phyloP scores from a whole-genome alignment of 2,329 filamentous ascomycete species.

The Trichoderma semiorbis region DNA sequence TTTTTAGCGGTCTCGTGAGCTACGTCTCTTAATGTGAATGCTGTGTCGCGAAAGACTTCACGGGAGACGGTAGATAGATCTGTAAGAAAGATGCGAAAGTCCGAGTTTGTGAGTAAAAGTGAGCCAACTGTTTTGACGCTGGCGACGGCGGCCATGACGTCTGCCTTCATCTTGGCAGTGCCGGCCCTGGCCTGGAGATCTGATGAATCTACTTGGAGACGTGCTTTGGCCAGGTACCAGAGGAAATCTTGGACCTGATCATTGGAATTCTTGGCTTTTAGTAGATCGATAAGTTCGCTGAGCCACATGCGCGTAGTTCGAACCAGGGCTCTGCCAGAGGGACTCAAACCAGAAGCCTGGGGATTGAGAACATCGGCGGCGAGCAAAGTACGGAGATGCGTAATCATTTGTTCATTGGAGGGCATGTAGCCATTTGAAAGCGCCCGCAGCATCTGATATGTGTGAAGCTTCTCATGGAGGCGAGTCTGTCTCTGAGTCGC shows the following conservation, averaged over 20 bases:
- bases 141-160: constrained; percentile 54
- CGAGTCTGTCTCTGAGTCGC: constrained; percentile 74
- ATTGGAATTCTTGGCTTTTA: constrained; percentile 75
- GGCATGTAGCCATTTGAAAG: constrained; percentile 85
- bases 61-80: constrained; percentile 76
- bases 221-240: constrained; percentile 77
- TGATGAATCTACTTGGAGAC: constrained; percentile 43
- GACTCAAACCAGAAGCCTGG: constrained; percentile 65
- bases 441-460: constrained; percentile 86
- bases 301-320: constrained; percentile 72
- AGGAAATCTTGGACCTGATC: constrained; percentile 91
- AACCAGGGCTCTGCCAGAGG: constrained; percentile 70
- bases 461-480: constrained; percentile 85
- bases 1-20: constrained; percentile 71
- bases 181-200: constrained; percentile 29
- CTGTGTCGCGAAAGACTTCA: constrained; percentile 84
- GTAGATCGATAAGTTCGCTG: constrained; percentile 73
- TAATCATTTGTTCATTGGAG: constrained; percentile 77
- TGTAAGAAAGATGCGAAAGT: constrained; percentile 81
- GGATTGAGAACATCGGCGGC: constrained; percentile 76
- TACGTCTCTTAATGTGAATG: constrained; percentile 71
- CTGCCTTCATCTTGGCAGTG: constrained; percentile 32
- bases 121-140: constrained; percentile 80
- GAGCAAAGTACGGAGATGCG: constrained; percentile 75
- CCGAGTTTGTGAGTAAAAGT: constrained; percentile 82